Conservation (phyloP, 2,329 filamentous ascomycete genomes). For the Fusarium transvaalense region DNA sequence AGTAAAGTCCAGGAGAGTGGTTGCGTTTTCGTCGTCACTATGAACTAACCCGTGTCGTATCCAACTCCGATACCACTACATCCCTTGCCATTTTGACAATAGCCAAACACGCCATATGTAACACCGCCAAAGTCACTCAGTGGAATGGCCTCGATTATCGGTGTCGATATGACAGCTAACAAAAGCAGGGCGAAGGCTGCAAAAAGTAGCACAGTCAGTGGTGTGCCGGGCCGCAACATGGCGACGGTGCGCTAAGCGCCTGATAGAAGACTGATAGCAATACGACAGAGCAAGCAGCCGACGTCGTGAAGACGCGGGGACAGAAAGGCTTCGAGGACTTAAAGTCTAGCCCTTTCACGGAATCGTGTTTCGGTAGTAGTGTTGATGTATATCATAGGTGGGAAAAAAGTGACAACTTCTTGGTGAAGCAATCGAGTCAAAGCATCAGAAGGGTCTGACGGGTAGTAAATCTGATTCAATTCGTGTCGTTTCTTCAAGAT, state of each 20-base stretch:
- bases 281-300: slow-evolving; percentile 34
- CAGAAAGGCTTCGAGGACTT: slow-evolving; percentile 5
- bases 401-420: slow-evolving; percentile 7
- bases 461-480: slow-evolving; percentile 6
- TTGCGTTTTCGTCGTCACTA: neutral
- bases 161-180: slow-evolving; percentile 89
- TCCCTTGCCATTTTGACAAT: slow-evolving; percentile 70
- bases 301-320: slow-evolving; percentile 44
- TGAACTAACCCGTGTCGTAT: slow-evolving; percentile 81
- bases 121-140: slow-evolving; percentile 81
- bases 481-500: neutral
- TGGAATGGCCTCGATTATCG: slow-evolving; percentile 86
- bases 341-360: slow-evolving; percentile 1
- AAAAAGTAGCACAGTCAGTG: slow-evolving; percentile 86
- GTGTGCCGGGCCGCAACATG: slow-evolving; percentile 93
- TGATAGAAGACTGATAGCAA: slow-evolving; percentile 17
- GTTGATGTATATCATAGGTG: slow-evolving; percentile 29
- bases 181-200: slow-evolving; percentile 87
- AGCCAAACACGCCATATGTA: slow-evolving; percentile 94
- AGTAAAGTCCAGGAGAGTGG: slow-evolving; percentile 14
- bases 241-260: slow-evolving; percentile 55
- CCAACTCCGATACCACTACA: slow-evolving; percentile 85
- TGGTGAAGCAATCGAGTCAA: slow-evolving; percentile 2
- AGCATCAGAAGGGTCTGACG: slow-evolving; percentile 1
- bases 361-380: slow-evolving; percentile 12